phyloP scores from a whole-genome alignment of 2,329 filamentous ascomycete genomes.

The Ceratocystis ficicola region DNA sequence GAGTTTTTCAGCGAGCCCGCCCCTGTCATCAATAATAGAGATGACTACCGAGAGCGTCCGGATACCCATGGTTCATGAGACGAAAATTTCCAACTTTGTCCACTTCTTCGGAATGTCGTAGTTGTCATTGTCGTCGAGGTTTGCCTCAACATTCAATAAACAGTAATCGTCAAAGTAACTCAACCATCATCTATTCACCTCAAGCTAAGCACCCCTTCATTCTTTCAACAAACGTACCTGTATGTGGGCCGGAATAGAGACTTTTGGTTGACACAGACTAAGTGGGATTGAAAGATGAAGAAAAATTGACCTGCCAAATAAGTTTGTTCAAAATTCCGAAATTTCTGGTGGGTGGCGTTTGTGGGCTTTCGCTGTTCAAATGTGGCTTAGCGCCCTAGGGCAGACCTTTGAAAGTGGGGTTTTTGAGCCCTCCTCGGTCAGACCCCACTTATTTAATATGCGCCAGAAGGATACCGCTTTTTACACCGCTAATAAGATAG shows the following conservation, averaged over 20 bases:
- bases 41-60: neutral
- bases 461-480: neutral
- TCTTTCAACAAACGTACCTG: conserved; percentile 19
- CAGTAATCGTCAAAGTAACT: neutral
- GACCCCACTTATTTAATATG: neutral
- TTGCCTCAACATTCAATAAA: neutral
- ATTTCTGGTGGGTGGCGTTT: conserved; percentile 21
- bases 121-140: neutral
- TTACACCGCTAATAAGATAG: neutral
- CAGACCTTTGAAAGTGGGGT: conserved; percentile 7
- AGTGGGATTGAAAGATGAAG: conserved; percentile 16
- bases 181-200: neutral
- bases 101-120: neutral
- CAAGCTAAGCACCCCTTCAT: conserved; percentile 5
- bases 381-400: conserved; percentile 21
- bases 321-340: conserved; percentile 18
- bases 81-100: neutral
- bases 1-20: neutral
- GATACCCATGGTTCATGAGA: neutral
- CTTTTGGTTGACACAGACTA: conserved; percentile 22
- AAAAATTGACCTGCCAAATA: conserved; percentile 19
- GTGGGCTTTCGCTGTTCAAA: conserved; percentile 15
- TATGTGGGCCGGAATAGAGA: conserved; percentile 21
- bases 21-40: neutral
- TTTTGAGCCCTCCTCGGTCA: conserved; percentile 3